Evolutionary conservation across 106 monocot species (phyloP).

Genomic region (Acorus calamus): DNA sequence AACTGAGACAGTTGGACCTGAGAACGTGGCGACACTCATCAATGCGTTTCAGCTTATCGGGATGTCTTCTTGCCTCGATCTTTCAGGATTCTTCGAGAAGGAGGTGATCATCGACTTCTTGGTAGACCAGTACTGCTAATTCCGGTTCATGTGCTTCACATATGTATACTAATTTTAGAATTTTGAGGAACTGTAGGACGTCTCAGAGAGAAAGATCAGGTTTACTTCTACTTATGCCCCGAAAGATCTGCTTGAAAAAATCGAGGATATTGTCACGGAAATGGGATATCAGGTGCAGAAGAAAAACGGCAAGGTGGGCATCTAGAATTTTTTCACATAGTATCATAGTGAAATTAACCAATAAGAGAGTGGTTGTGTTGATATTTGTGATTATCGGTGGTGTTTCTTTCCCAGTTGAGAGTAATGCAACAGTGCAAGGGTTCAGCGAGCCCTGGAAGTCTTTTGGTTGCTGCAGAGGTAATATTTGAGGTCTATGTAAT

Average conservation of each 20-base stretch:
- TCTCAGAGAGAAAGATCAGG: conserved; percentile 76
- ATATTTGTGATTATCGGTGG: neutral
- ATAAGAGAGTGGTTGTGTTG: too few relatives aligned
- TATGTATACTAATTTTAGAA: neutral
- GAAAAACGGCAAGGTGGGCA: conserved; percentile 47
- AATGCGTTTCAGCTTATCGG: conserved; percentile 94
- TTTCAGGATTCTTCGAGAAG: conserved; percentile 91
- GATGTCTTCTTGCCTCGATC: conserved; percentile 87
- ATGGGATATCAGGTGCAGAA: conserved; percentile 75
- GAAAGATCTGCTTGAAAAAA: conserved; percentile 56
- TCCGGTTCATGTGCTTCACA: neutral
- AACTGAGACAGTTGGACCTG: conserved; percentile 14
- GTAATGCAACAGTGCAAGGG: conserved; percentile 41
- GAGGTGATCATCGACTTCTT: conserved; percentile 35
- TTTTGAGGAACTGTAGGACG: conserved; percentile 33
- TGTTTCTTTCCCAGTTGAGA: conserved; percentile 45
- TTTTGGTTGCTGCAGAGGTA: conserved; percentile 73
- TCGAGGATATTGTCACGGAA: conserved; percentile 53
- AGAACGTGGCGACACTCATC: conserved; percentile 25
- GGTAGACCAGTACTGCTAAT: neutral
- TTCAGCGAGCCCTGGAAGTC: conserved; percentile 25
- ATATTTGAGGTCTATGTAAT: neutral
- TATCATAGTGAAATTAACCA: neutral
- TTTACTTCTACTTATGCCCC: conserved; percentile 70
- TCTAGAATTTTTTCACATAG: neutral